A percentile compares a stretch with the other conserved stretches of the same genome.
phyloP scores from a whole-genome alignment of 768 basidiomycete species.

The Megacollybia marginata region DNA sequence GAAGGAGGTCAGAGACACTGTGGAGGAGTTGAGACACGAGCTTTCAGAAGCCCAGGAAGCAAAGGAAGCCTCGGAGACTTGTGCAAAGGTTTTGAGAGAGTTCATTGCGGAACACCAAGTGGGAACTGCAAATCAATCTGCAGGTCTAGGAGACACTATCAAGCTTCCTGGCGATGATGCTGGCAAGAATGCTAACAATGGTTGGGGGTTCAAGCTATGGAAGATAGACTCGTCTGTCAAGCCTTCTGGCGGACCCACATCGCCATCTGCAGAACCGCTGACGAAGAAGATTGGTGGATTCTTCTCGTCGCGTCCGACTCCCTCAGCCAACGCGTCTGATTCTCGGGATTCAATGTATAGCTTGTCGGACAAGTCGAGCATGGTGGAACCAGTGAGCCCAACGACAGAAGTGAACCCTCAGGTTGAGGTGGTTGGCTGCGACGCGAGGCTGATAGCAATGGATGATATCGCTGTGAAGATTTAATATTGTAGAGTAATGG shows the following conservation, averaged over 20 bases:
- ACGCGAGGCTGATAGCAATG: too few species aligned
- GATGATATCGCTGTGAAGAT: too few species aligned
- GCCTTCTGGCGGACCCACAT: conserved; percentile 14
- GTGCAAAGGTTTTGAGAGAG: conserved; percentile 52
- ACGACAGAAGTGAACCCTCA: too few species aligned
- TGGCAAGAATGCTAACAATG: conserved; percentile 5
- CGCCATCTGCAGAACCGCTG: conserved; percentile 34
- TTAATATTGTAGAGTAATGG: too few species aligned
- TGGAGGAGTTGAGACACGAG: conserved; percentile 41
- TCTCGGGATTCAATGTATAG: conserved; percentile 39
- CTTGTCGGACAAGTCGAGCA: conserved; percentile 51
- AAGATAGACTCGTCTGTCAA: conserved; percentile 30
- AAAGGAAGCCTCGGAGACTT: conserved; percentile 54
- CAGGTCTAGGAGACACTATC: background rate
- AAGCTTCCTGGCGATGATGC: background rate
- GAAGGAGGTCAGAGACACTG: conserved; percentile 28
- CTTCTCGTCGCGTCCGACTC: conserved; percentile 52
- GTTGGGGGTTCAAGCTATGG: conserved; percentile 60
- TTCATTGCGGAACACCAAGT: conserved; percentile 42
- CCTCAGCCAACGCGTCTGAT: conserved; percentile 26
- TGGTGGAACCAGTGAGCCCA: conserved; percentile 55
- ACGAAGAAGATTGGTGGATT: conserved; percentile 65
- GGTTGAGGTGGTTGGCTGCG: too few species aligned
- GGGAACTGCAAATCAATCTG: background rate
- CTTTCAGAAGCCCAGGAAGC: conserved; percentile 54